Evolutionary conservation across 257 asterid species (phyloP).

Genomic region (Thymus quinquecostatus): DNA sequence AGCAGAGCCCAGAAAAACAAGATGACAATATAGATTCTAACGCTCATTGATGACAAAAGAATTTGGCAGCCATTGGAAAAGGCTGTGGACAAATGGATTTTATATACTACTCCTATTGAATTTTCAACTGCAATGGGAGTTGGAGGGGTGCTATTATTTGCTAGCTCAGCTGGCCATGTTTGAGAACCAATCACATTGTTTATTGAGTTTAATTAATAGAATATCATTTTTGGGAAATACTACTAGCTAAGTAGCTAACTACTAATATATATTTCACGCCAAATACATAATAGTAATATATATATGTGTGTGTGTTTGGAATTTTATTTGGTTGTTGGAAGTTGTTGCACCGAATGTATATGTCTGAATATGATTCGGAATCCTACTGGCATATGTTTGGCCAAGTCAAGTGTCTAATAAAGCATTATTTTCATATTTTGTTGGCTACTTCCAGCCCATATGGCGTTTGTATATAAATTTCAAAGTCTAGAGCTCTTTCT

Average conservation of each 20-base stretch:
- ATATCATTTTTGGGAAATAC: conserved; percentile 7
- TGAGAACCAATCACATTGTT: conserved; percentile 32
- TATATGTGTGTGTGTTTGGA: conserved; percentile 10
- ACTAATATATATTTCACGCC: conserved; percentile 33
- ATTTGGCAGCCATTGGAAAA: conserved; percentile 33
- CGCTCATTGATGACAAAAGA: conserved; percentile 56
- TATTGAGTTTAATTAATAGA: neutral
- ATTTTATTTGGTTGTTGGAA: conserved; percentile 53
- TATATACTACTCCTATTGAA: neutral
- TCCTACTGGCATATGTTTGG: conserved; percentile 38
- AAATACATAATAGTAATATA: conserved; percentile 29
- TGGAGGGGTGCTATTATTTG: conserved; percentile 35
- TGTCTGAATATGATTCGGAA: conserved; percentile 24
- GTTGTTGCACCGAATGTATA: conserved; percentile 59
- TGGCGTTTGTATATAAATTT: too few relatives aligned
- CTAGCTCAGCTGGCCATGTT: conserved; percentile 65
- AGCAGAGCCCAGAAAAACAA: conserved; percentile 77
- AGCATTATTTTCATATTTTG: neutral
- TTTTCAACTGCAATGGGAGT: conserved; percentile 26
- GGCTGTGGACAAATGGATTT: conserved; percentile 4
- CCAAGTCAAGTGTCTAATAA: conserved; percentile 32
- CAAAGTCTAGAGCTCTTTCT: neutral
- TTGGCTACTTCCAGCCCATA: too few relatives aligned
- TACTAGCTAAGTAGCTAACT: neutral
- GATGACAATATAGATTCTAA: conserved; percentile 61